Base-by-base conservation (phyloP, 257 asterid species). In the Phtheirospermum japonicum region DNA sequence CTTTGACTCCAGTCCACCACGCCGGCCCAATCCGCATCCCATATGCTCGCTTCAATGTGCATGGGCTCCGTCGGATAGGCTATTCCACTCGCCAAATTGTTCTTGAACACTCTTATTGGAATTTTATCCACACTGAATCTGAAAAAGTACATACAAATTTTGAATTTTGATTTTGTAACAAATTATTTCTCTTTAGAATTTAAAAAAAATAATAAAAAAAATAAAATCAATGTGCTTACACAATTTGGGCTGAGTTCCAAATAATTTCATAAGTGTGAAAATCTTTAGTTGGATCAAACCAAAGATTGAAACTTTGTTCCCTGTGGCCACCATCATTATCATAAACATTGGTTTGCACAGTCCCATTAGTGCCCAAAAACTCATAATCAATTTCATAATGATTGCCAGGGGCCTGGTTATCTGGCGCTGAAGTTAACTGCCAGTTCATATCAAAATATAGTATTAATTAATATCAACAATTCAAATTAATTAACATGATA, bases 281-380 rank as follows among this genome's bases (percentile, higher is more conserved):
- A 68, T 77, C 86, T 45, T 64, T 16, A 0, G 90, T 76, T 2
- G 93, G 95, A 63, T 84, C 78, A 33, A 84, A 87, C 75, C 85
- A 74, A 12, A 87, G 88, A 0, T 34, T 55, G 66, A 87, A 75
- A 11, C 64, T 31, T 59, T 84, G 83, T 14, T 87, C 83, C 57
- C 95, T 62, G 36, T 68, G 57, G 0, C 90, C 88, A 0, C 2
- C 30, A 16, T 85, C 90, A 17, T 64, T 61, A 26, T 69, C 61
- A 50, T 50, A 87, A 6, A 82, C 72, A 62, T 87, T 87, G 20
- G 94, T 87, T 51, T 79, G 86, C 18, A 87, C 36, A 2, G 59
- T 69, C 12, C 80, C 83, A 1, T 59, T 72, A 0, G 82, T 78
- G 40, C 95, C 92, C 52, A 80, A 5, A 33, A 84, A 80, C 67